Conservation (phyloP, 2,329 filamentous ascomycete species). For the Arthrobotrys sphaeroides region DNA sequence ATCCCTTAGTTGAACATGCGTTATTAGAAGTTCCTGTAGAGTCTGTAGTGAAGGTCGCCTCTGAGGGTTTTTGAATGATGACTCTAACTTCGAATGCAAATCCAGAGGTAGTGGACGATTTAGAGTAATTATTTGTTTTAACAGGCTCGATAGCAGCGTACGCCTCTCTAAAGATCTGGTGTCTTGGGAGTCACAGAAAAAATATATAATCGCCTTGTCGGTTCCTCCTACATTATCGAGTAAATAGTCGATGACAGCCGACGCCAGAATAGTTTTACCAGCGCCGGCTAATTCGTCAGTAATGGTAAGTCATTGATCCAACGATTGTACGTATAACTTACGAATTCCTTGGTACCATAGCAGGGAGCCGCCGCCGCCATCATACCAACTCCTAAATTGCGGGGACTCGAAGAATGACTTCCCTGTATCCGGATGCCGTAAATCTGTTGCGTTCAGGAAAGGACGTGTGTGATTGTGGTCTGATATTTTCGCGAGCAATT, state of each 20-base stretch:
- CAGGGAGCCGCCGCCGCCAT: background rate
- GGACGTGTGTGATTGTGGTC: background rate
- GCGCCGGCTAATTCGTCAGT: slow-evolving; percentile 1
- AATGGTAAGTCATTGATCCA: background rate
- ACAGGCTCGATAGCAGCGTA: background rate
- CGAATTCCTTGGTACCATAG: slow-evolving; percentile 9
- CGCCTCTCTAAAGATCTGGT: background rate
- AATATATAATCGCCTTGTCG: background rate
- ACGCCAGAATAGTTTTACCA: slow-evolving; percentile 12
- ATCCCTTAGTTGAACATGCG: background rate
- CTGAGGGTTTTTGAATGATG: background rate
- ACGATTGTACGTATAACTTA: background rate
- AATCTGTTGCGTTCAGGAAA: background rate
- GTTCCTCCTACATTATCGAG: background rate
- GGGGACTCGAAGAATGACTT: background rate
- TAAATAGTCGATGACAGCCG: slow-evolving; percentile 1
- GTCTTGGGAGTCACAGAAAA: slow-evolving; percentile 1
- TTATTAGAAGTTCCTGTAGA: background rate
- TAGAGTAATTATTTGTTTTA: slow-evolving; percentile 8
- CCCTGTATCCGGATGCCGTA: background rate
- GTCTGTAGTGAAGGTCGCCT: background rate
- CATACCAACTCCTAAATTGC: slow-evolving; percentile 11
- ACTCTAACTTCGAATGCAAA: background rate
- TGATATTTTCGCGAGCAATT: background rate
- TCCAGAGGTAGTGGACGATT: background rate